Evolutionary conservation across 495 filamentous ascomycete species (phyloP).

Genomic region (Neurospora sp.): DNA sequence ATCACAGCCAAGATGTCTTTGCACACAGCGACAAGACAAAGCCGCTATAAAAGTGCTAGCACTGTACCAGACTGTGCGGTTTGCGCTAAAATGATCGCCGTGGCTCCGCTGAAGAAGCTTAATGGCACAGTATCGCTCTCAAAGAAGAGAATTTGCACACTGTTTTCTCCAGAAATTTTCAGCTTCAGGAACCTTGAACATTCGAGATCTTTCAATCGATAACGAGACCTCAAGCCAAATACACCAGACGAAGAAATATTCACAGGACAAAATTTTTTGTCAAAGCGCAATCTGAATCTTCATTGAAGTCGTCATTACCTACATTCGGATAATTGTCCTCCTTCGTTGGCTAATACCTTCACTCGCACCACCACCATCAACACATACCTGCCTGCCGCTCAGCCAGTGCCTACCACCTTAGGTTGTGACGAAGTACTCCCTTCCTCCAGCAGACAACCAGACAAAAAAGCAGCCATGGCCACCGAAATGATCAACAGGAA

Average conservation of each 20-base stretch:
- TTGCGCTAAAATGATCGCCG: background rate
- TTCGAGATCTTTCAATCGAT: background rate
- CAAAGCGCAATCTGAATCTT: background rate
- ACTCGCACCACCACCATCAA: background rate
- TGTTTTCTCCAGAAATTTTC: background rate
- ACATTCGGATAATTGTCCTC: background rate
- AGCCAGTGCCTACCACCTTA: background rate
- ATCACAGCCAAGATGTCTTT: background rate
- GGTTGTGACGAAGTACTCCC: background rate
- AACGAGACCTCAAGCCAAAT: background rate
- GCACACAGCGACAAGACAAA: background rate
- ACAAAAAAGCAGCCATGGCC: constrained; percentile 5
- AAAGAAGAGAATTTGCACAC: background rate
- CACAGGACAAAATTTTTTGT: background rate
- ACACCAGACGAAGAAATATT: background rate
- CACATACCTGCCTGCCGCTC: background rate
- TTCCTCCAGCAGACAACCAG: background rate
- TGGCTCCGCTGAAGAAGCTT: background rate
- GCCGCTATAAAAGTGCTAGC: background rate
- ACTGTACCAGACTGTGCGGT: background rate
- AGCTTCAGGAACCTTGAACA: background rate
- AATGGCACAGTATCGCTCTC: background rate
- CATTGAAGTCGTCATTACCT: background rate
- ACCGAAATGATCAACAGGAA: constrained; percentile 25
- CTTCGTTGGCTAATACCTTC: background rate